Base-by-base conservation (phyloP, 169 alveolate species). In the Eimeria nieschulzi region DNA sequence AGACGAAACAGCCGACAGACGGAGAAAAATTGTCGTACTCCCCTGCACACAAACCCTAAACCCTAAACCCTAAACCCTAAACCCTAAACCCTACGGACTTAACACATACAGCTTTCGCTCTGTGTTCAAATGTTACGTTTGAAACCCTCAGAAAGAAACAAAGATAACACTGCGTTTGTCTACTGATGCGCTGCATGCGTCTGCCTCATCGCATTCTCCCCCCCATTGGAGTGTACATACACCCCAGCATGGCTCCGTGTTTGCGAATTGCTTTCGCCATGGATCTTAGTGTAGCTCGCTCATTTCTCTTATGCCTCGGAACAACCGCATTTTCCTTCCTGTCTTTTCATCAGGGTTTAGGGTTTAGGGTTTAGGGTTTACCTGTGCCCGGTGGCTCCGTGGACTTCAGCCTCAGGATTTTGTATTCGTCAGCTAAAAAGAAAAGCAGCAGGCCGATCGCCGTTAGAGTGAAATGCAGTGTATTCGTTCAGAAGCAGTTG, bases 311-410 rank as follows among this genome's bases (percentile, higher is more conserved):
- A n/a, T n/a, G n/a, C n/a, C n/a, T n/a, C n/a, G n/a, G n/a, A n/a
- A n/a, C n/a, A n/a, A n/a, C n/a, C n/a, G n/a, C n/a, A n/a, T n/a
- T n/a, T n/a, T n/a, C n/a, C n/a, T n/a, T n/a, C n/a, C n/a, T n/a
- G n/a, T n/a, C n/a, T n/a, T n/a, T n/a, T n/a, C n/a, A n/a, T 54
- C 53, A 71, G 80, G 80, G 59, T 26, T 71, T 71, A 70, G 78
- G 78, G 78, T 70, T 70, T 70, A 70, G 78, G 83, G 66, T 46
- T 51, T 46, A 17, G n/a, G 51, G 85, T 15, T 46, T 51, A 55
- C 95, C 95, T 2, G 87, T 92, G 46, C 91, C 92, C 23, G 96
- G 92, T 19, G 64, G 79, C 87, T 94, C 96, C 9, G 96, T 94
- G 46, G 76, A 87, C 83, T 94, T 92, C 84, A 76, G 56, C 59